Evolutionary conservation across 495 filamentous ascomycete genomes (phyloP), one percentile per base, ranked within the genome.

Genomic region (Penicillium canariense): DNA sequence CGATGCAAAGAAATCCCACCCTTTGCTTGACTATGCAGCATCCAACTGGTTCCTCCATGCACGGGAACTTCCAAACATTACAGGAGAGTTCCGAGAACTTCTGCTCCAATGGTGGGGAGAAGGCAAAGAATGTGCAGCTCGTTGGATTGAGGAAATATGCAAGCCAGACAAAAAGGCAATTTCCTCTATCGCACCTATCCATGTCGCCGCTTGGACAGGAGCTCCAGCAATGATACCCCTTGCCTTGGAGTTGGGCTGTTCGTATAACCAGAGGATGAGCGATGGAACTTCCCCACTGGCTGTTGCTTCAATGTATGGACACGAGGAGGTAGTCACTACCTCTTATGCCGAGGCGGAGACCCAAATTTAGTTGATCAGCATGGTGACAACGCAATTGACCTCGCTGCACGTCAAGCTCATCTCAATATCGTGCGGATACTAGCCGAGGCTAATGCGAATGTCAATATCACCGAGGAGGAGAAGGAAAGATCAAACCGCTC

Each of bases 31-130:
- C 12, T 45, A 45, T 28, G 42, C 42, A 15, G 25, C 42, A 9
- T 45, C 42, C 3, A 45, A 45, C 15, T 45, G 42, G 42, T 28
- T 45, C 15, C 42, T 45, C 3, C 42, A 45, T 28, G n/a, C 42
- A 1, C 23, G 42, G 14, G 42, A 28, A 23, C 3, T 45, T 17
- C 15, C 25, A 2, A 17, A 0, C 0, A 17, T 45, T 11, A 9
- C 25, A 28, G 42, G 42, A 14, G 42, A 45, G 3, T 28, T 17
- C 22, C 12, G 15, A 45, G 26, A 28, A 26, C 14, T 45, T 6
- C 30, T 32, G 6, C 25, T 45, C 3, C 12, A 28, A 10, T 26
- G 42, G 26, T 8, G 26, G 22, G 12, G 25, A 45, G 23, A 45
- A 23, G n/a, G 42, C n/a, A 17, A 28, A 14, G 12, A 45, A 7